These are phyloP conservation scores for Fennellomyces sp. DNA, from an alignment of 371 early-diverging fungal species.

Conservation along the genomic window DNA sequence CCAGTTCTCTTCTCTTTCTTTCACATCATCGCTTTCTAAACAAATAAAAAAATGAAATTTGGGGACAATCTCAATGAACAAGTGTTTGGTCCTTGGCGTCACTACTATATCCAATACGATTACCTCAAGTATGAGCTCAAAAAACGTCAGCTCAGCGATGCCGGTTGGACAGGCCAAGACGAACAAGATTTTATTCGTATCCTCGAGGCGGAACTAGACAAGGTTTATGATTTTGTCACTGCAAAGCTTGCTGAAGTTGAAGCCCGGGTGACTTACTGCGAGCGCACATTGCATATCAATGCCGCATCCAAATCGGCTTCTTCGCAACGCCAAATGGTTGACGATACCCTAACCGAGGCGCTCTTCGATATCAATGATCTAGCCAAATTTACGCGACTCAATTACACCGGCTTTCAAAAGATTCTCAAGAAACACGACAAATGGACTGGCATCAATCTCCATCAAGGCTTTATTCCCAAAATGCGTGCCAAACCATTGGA, in stretches of 20 bases:
- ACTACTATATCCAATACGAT: constrained; percentile 82
- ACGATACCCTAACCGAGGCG: constrained; percentile 75
- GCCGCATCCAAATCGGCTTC: constrained; percentile 30
- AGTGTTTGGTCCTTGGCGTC: constrained; percentile 75
- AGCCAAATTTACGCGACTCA: constrained; percentile 88
- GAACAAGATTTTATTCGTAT: constrained; percentile 83
- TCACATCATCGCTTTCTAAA: neutral
- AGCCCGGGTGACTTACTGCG: constrained; percentile 76
- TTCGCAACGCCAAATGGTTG: constrained; percentile 59
- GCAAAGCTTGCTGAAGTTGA: constrained; percentile 86
- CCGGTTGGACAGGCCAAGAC: constrained; percentile 60
- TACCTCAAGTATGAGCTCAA: constrained; percentile 78
- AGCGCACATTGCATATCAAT: constrained; percentile 24
- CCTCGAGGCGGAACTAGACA: constrained; percentile 85
- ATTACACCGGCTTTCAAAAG: constrained; percentile 92
- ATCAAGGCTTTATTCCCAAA: constrained; percentile 70
- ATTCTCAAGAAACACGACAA: constrained; percentile 96
- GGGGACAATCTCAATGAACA: constrained; percentile 70
- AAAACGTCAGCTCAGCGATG: constrained; percentile 38
- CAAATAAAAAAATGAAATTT: constrained; percentile 74
- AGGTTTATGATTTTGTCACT: constrained; percentile 74
- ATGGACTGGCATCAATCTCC: constrained; percentile 23
- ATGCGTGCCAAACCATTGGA: constrained; percentile 81
- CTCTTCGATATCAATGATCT: constrained; percentile 86
- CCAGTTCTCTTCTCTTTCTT: neutral